Evolutionary conservation across 176 grass and related monocot genomes (phyloP).

Genomic region (Areca catechu): DNA sequence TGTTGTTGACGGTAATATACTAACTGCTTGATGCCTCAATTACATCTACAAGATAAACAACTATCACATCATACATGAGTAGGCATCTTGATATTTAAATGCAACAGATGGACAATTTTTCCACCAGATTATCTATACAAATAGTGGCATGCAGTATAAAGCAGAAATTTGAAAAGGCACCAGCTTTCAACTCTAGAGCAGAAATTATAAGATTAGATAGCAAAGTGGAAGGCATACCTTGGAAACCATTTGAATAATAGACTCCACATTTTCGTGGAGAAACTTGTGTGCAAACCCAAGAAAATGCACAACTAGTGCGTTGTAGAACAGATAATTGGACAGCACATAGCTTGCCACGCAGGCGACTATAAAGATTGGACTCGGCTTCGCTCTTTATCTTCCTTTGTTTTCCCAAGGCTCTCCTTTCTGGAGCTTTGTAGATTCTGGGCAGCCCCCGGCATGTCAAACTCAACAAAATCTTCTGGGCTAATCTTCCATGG

Average conservation of each 20-base stretch:
- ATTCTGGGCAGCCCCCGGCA: constrained; percentile 4
- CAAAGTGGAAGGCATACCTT: constrained; percentile 34
- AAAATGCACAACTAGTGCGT: constrained; percentile 73
- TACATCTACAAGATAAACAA: no score
- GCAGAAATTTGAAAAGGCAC: no score
- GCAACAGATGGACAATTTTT: no score
- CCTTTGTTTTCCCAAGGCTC: neutral
- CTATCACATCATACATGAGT: no score
- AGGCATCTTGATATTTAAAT: no score
- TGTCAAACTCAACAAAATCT: constrained; percentile 40
- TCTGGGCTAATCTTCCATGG: constrained; percentile 67
- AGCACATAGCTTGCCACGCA: constrained; percentile 49
- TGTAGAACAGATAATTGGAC: constrained; percentile 92
- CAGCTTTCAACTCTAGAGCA: no score
- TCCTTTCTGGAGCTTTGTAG: constrained; percentile 12
- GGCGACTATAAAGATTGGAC: constrained; percentile 27
- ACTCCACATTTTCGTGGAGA: constrained; percentile 63
- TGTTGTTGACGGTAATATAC: no score
- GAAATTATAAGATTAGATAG: no score
- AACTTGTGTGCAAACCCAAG: constrained; percentile 86
- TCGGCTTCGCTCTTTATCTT: constrained; percentile 12
- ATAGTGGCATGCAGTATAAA: no score
- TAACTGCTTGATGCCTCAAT: no score
- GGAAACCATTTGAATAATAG: constrained; percentile 53
- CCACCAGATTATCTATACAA: no score